phyloP scores from a whole-genome alignment of 441 rosid species.

The Melianthus villosus region DNA sequence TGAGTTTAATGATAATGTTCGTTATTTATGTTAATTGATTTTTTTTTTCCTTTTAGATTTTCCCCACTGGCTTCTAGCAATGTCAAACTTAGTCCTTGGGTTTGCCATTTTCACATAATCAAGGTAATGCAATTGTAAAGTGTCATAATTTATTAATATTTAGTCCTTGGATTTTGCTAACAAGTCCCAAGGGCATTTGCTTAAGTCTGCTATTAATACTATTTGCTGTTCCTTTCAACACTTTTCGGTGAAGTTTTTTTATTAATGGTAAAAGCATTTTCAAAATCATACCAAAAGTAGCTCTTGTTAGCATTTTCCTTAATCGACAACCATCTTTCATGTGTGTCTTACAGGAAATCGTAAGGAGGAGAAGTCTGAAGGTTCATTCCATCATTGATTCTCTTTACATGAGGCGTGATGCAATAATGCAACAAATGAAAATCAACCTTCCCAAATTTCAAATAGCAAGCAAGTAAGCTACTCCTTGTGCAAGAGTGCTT shows the following conservation, averaged over 20 bases:
- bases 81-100: slow-evolving; percentile 50
- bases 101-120: slow-evolving; percentile 65
- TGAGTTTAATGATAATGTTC: too few species aligned
- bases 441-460: slow-evolving; percentile 20
- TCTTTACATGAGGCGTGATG: slow-evolving; percentile 27
- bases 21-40: neutral
- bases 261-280: too few species aligned
- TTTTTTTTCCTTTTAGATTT: slow-evolving; percentile 30
- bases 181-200: too few species aligned
- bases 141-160: too few species aligned
- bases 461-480: slow-evolving; percentile 50
- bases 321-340: slow-evolving; percentile 11
- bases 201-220: too few species aligned
- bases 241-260: too few species aligned
- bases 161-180: too few species aligned
- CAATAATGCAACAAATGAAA: slow-evolving; percentile 19
- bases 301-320: slow-evolving; percentile 2
- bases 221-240: too few species aligned
- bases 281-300: too few species aligned
- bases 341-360: slow-evolving; percentile 33
- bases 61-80: slow-evolving; percentile 26
- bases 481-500: neutral
- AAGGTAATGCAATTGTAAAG: slow-evolving; percentile 43
- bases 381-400: slow-evolving; percentile 30
- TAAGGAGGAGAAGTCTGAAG: slow-evolving; percentile 37